Base-by-base conservation (phyloP, 1,284 basidiomycete genomes). In the Leccinum angustisporum region DNA sequence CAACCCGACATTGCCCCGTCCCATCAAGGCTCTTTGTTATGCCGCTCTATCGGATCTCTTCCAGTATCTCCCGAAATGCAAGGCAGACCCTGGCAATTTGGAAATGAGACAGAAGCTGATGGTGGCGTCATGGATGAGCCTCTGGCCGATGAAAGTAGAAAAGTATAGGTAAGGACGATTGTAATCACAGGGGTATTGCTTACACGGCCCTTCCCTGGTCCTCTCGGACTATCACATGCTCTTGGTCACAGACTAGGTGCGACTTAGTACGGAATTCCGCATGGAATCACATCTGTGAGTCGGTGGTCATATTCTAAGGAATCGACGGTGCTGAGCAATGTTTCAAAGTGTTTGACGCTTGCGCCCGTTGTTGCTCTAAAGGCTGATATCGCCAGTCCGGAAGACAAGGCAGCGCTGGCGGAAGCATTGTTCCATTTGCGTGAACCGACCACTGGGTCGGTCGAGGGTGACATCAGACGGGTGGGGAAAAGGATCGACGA, bases 221-320 rank as follows among this genome's bases (percentile, higher is more conserved):
- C 88, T 2, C 70, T 91, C 14, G 92, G 91, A 21, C 78, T 93
- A 13, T 91, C 88, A 21, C 91, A 94, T 75, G 76, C 84, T 7
- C 79, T 92, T 2, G 88, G 90, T 13, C 90, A 94, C 71, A 86
- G 83, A 67, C 80, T 94, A 11, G 92, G 92, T 2, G 90, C 90
- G 4, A 81, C 81, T 27, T 94, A 93, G n/a, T n/a, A n/a, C 71
- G 76, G 79, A 57, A 93, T 94, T 62, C 86, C 87, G 10, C 92
- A 94, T 72, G 92, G 92, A 4, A 90, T 92, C 66, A 93, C 92
- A 6, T 91, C 90, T 25, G 88, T 88, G 65, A 72, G 83, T 71
- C 34, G 9, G 34, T 27, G 10, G 59, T 60, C 54, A 46, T 62
- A 50, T 27, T 65, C 63, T 58, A 54, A 61, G 61, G 61, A 65